Base-by-base conservation (phyloP, 352 stramenopile species). In the Phytopythium ostracodes region DNA sequence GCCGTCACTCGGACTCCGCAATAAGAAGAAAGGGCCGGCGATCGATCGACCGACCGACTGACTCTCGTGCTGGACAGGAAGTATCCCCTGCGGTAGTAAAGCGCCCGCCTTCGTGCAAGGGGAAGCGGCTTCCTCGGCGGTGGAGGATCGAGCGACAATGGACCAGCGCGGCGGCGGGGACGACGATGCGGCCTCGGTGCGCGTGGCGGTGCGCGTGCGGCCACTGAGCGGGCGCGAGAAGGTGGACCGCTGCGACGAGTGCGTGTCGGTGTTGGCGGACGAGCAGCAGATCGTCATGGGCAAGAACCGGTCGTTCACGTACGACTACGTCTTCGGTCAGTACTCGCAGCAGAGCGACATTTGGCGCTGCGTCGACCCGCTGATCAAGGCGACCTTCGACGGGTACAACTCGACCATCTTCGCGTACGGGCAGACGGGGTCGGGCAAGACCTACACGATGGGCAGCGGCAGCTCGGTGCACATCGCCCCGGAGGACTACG, bases 401-500 rank as follows among this genome's bases (percentile, higher is more conserved):
- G 88, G 88, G 35, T 96, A 96, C 73, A 96, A 96, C 74, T 80
- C 87, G 4, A 96, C 88, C 27, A 90, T 96, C 70, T 95, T 96
- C 62, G 88, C 88, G 20, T 96, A 96, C 62, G 88, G 88, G 18
- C 88, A 96, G 69, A 96, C 87, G 2, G 87, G 87, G 6, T 91
- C 81, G 6, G 87, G 87, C 40, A 96, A 96, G 73, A 96, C 88
- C 44, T 91, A 87, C 71, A 96, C 88, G 10, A 96, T 96, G 88
- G 88, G 85, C 57, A 94, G 85, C 52, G 88, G 87, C 35, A 95
- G 87, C 70, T 80, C 80, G 15, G 79, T 92, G 64, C 80, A 93
- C 65, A 80, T 94, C 43, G 55, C 77, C 7, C 81, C 83, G 0
- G 85, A 93, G 40, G 88, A 96, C 68, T 91, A 88, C 60, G 88